Percentiles rank a stretch among this genome's conserved stretches.
Conservation (phyloP, 345 rosid genomes). For the Angophora floribunda region DNA sequence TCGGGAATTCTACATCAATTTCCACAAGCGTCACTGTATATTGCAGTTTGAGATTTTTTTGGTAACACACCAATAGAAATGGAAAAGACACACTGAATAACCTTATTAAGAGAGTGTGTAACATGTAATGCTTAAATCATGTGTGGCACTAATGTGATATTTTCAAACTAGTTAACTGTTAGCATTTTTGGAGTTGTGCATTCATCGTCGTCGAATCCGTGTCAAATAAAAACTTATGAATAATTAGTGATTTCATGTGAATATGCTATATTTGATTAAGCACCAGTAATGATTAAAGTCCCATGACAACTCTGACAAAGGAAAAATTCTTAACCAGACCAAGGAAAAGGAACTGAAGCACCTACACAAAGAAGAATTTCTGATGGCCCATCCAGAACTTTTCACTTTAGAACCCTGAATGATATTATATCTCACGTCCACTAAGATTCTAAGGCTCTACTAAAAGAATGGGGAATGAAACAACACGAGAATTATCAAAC, state of each 20-base stretch:
- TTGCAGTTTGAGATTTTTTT: background rate
- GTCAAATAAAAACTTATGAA: background rate
- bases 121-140: background rate
- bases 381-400: background rate
- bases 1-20: background rate
- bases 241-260: background rate
- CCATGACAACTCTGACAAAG: background rate
- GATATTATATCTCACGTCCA: background rate
- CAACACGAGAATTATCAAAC: conserved; percentile 32
- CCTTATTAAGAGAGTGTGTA: background rate
- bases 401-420: background rate
- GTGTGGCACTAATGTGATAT: background rate
- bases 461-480: background rate
- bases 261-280: background rate
- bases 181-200: background rate
- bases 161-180: rapidly evolving
- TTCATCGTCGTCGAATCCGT: rapidly evolving
- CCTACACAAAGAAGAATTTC: background rate
- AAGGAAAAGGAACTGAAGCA: background rate
- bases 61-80: background rate
- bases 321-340: background rate
- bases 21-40: background rate
- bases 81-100: background rate
- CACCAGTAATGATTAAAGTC: background rate
- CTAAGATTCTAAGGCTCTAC: background rate